Base-by-base conservation (phyloP, 1,139 yeast species). In the Meyerozyma carpophila region DNA sequence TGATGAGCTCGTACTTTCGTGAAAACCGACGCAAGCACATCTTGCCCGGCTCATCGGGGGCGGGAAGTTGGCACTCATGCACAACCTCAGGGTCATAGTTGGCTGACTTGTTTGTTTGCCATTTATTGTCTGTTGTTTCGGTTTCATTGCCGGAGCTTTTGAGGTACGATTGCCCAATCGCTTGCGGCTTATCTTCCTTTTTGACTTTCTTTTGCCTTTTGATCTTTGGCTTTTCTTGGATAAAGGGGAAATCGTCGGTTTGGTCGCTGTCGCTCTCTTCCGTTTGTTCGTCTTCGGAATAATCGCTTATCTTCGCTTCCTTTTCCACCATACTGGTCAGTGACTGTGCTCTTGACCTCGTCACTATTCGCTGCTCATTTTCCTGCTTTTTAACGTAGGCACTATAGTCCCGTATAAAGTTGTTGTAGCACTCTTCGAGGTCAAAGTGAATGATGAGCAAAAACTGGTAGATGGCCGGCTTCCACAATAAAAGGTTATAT, bases 1-100 rank as follows among this genome's bases (percentile, higher is more conserved):
- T 79, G 27, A 91, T 85, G 57, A 93, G 74, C 67, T 93, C 98
- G 58, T 93, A 93, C 28, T 96, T 95, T 55, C 98, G 77, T 14
- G 97, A 89, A 61, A 93, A 93, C 50, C 85, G 79, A 56, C 95
- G 87, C 52, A 80, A 70, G 62, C 98, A 91, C 43, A 80, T 75
- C 51, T 75, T 72, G 40, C 83, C 62, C 4, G 75, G 72, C 41
- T 68, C 73, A 49, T 73, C 78, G 7, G 77, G 69, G 1, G 75
- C 69, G 2, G 77, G 70, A 28, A 73, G 58, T 50, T 70, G 77
- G 54, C 78, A 73, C 52, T 73, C 78, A 49, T 73, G 78, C 1
- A 71, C 66, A 4, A 73, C 77, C 49, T 73, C 78, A 2, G 78
- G 77, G 50, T 73, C 77, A 50, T 73, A 73, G 50, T 73, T 73